phyloP scores from a whole-genome alignment of 768 basidiomycete species.

The Amanita molliuscula region DNA sequence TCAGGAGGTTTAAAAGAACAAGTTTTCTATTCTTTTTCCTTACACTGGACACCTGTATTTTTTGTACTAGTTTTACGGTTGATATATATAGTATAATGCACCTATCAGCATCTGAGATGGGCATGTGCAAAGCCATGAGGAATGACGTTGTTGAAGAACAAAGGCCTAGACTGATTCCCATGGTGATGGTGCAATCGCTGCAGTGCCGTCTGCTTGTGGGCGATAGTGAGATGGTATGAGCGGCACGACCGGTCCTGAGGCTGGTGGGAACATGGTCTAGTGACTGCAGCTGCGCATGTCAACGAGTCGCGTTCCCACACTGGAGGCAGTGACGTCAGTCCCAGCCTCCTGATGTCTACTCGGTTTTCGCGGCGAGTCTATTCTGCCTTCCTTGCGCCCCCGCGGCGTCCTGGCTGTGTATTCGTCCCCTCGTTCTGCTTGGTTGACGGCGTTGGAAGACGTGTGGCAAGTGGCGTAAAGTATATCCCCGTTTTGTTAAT shows the following conservation, averaged over 20 bases:
- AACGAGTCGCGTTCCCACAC: neutral
- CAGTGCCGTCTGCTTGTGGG: neutral
- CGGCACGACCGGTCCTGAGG: neutral
- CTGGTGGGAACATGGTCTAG: too few relatives aligned
- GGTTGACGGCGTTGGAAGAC: neutral
- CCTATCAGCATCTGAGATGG: neutral
- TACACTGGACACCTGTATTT: slow-evolving; percentile 17
- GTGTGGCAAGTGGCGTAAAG: slow-evolving; percentile 7
- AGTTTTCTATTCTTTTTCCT: slow-evolving; percentile 8
- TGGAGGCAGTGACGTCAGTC: slow-evolving; percentile 4
- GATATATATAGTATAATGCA: slow-evolving; percentile 2
- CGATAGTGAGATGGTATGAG: neutral
- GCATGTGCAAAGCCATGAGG: neutral
- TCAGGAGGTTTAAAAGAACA: slow-evolving; percentile 31
- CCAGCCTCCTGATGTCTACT: slow-evolving; percentile 1
- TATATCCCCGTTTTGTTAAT: slow-evolving; percentile 8
- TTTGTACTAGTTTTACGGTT: slow-evolving; percentile 5
- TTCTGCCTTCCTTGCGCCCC: neutral
- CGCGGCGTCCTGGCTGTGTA: neutral
- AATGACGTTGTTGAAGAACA: neutral
- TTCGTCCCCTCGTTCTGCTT: neutral
- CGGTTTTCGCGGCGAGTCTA: slow-evolving; percentile 1
- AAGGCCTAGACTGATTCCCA: neutral
- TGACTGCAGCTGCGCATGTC: neutral
- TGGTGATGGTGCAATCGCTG: neutral